A percentile compares a stretch with the other conserved stretches of the same genome.
Evolutionary conservation across 371 early-diverging fungal species (phyloP).

Genomic region (Syncephalastrum sp.): DNA sequence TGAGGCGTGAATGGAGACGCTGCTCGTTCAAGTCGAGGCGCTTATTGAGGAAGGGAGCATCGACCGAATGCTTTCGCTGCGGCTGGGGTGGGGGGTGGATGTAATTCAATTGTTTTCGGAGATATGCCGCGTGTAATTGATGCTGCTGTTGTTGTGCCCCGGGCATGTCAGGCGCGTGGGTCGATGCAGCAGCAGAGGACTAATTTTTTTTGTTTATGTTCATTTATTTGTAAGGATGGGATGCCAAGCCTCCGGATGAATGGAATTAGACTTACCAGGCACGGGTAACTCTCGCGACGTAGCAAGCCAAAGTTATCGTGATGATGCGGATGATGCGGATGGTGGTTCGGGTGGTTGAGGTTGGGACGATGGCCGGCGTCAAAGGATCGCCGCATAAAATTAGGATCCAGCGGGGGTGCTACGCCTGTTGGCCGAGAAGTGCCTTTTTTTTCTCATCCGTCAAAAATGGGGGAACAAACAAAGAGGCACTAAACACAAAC

Average conservation of each 20-base stretch:
- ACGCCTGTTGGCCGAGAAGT: conserved; percentile 9
- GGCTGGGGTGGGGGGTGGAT: conserved; percentile 10
- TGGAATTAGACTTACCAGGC: conserved; percentile 21
- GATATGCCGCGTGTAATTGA: conserved; percentile 5
- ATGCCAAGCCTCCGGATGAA: too few species aligned
- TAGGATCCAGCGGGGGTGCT: conserved; percentile 14
- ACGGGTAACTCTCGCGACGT: conserved; percentile 41
- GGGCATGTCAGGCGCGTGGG: too few species aligned
- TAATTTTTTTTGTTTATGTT: too few species aligned
- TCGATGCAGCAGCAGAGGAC: too few species aligned
- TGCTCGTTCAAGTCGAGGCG: conserved; percentile 23
- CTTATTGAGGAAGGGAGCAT: conserved; percentile 24
- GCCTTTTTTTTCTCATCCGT: neutral
- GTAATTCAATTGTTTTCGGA: conserved; percentile 9
- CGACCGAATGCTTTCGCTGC: conserved; percentile 29
- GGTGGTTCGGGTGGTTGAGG: neutral
- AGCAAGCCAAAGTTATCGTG: conserved; percentile 6
- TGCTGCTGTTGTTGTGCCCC: neutral
- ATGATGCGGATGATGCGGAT: too few species aligned
- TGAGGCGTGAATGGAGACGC: conserved; percentile 14
- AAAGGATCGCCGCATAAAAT: conserved; percentile 15
- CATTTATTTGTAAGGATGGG: too few species aligned
- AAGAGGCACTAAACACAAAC: neutral
- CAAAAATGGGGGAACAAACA: conserved; percentile 3
- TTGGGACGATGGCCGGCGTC: conserved; percentile 17